Conservation (phyloP, 176 grass and related monocot species). For the Carex kokanica region DNA sequence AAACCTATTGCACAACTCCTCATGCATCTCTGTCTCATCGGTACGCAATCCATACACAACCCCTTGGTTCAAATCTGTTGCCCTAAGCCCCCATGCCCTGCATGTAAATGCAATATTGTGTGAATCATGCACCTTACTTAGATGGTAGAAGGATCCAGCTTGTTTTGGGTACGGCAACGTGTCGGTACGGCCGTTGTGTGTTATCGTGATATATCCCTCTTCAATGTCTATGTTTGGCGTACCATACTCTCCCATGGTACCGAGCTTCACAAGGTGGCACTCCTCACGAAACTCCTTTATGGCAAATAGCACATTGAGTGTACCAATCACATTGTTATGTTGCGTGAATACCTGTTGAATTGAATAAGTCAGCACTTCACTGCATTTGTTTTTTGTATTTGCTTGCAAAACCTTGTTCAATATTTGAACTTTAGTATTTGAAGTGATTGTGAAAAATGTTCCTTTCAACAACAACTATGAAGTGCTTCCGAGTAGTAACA, state of each 20-base stretch:
- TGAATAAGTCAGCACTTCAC: not conserved
- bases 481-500: not conserved
- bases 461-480: not conserved
- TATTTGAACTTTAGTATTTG: not conserved
- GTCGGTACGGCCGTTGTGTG: conserved; percentile 89
- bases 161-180: conserved; percentile 94
- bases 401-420: not conserved
- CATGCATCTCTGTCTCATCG: conserved; percentile 91
- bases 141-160: conserved; percentile 92
- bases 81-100: conserved; percentile 91
- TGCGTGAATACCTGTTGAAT: conserved; percentile 49
- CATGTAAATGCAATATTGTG: conserved; percentile 97
- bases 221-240: conserved; percentile 98
- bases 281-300: conserved; percentile 80
- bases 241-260: conserved; percentile 98
- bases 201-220: conserved; percentile 85
- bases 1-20: conserved; percentile 88
- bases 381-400: not conserved
- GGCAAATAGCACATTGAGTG: conserved; percentile 89
- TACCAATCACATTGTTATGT: conserved; percentile 94
- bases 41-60: conserved; percentile 86
- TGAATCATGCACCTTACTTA: conserved; percentile 95
- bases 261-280: conserved; percentile 89
- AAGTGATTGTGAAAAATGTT: not conserved
- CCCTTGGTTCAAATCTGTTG: conserved; percentile 93